These are phyloP conservation scores for Rhizophora apiculata DNA, from an alignment of 345 rosid genomes.

Conservation along the genomic window DNA sequence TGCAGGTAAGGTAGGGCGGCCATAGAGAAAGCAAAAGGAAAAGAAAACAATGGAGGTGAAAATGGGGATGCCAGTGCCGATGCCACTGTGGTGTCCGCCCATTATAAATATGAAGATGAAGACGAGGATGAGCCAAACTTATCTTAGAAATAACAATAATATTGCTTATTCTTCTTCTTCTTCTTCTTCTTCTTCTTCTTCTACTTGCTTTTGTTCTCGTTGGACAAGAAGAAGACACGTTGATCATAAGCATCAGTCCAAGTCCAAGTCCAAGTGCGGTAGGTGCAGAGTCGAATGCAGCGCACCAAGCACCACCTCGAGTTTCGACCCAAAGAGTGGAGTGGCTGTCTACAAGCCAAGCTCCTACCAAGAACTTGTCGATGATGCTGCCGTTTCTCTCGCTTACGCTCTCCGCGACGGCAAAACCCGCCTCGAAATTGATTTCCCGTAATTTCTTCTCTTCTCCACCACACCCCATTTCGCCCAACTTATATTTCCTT, in stretches of 20 bases:
- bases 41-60: no score
- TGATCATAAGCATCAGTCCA: no score
- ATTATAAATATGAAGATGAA: background rate
- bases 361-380: conserved; percentile 70
- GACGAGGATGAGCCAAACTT: conserved; percentile 16
- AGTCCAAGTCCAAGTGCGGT: conserved; percentile 4
- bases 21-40: no score
- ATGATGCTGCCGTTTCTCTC: conserved; percentile 79
- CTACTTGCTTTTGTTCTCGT: no score
- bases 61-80: conserved; percentile 21
- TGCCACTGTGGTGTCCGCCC: conserved; percentile 5
- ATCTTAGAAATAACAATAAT: background rate
- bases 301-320: conserved; percentile 18
- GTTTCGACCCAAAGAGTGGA: conserved; percentile 50
- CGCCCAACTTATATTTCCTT: background rate
- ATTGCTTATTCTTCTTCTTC: no score
- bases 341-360: conserved; percentile 83
- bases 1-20: no score
- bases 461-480: background rate
- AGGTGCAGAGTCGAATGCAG: conserved; percentile 17
- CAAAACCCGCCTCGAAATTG: conserved; percentile 75
- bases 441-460: conserved; percentile 61
- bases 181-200: no score
- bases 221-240: no score
- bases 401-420: conserved; percentile 72